These are phyloP conservation scores for Adansonia grandidieri DNA, from an alignment of 441 rosid species.

Conservation along the genomic window DNA sequence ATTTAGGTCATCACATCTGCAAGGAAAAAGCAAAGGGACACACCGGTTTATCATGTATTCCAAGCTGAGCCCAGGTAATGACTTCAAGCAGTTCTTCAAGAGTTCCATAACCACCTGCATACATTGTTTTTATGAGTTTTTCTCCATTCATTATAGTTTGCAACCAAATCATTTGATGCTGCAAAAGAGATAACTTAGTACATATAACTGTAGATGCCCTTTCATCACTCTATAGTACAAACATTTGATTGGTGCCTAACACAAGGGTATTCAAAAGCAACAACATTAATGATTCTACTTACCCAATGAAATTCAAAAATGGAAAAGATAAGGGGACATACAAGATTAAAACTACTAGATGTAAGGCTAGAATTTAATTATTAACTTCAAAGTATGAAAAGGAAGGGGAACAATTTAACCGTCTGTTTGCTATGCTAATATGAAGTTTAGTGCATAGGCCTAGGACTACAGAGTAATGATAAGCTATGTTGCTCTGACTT, in stretches of 20 bases:
- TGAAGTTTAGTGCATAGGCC: conserved; percentile 4
- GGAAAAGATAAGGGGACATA: not conserved
- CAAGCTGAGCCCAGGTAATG: conserved; percentile 86
- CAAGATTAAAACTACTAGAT: too few relatives aligned
- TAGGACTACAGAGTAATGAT: conserved; percentile 4
- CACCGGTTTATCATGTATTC: conserved; percentile 84
- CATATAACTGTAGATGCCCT: not conserved
- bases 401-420: not conserved
- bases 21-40: not conserved
- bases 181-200: not conserved
- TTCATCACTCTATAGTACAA: conserved; percentile 13
- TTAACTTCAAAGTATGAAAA: conserved; percentile 19
- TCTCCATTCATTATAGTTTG: conserved; percentile 1
- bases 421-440: conserved; percentile 13
- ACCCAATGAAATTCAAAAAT: conserved; percentile 9
- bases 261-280: conserved; percentile 1
- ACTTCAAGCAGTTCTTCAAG: conserved; percentile 81
- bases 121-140: conserved; percentile 5
- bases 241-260: conserved; percentile 20
- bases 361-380: conserved; percentile 19
- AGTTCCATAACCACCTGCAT: conserved; percentile 82
- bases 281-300: not conserved
- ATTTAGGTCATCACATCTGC: not conserved
- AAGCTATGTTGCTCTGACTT: not conserved
- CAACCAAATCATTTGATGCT: not conserved